A percentile compares a stretch with the other conserved stretches of the same genome.
phyloP scores from a whole-genome alignment of 2,329 filamentous ascomycete species.

The Aspergillus alliaceus region DNA sequence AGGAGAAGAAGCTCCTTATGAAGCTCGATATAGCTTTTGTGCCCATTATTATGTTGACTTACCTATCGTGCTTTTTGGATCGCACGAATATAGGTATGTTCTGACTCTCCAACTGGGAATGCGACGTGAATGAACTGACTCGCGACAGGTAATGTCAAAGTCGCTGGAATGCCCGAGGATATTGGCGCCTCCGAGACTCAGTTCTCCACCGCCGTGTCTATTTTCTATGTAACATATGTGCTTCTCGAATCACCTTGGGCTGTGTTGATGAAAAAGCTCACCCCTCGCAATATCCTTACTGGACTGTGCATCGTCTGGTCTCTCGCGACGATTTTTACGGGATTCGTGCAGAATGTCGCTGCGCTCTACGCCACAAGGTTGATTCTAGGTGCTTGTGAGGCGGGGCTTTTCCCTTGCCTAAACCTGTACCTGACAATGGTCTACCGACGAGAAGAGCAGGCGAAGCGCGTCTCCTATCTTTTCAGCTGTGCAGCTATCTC shows the following conservation, averaged over 20 bases:
- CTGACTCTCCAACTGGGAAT: fast-evolving
- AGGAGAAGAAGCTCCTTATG: slow-evolving; percentile 47
- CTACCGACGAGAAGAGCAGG: slow-evolving; percentile 42
- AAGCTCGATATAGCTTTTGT: slow-evolving; percentile 52
- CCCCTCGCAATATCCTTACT: slow-evolving; percentile 43
- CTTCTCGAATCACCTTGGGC: slow-evolving; percentile 50
- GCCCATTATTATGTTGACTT: slow-evolving; percentile 57
- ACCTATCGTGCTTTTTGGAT: slow-evolving; percentile 57
- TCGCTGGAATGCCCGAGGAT: slow-evolving; percentile 48
- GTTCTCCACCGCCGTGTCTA: slow-evolving; percentile 50
- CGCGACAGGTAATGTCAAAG: slow-evolving; percentile 47
- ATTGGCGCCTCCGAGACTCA: slow-evolving; percentile 43
- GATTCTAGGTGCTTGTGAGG: slow-evolving; percentile 40
- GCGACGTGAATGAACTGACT: background rate
- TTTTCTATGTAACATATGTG: slow-evolving; percentile 56
- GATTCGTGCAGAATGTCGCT: slow-evolving; percentile 46
- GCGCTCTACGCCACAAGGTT: slow-evolving; percentile 43
- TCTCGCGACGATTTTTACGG: slow-evolving; percentile 50
- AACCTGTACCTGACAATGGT: slow-evolving; percentile 44
- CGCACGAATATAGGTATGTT: slow-evolving; percentile 51
- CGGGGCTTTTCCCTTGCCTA: slow-evolving; percentile 41
- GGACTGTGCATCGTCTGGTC: slow-evolving; percentile 48
- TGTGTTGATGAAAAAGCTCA: slow-evolving; percentile 50
- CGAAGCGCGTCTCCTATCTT: slow-evolving; percentile 43
- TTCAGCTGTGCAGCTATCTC: slow-evolving; percentile 42